Conservation (phyloP, 208 protist genomes). For the Tetramitus jugosus region DNA sequence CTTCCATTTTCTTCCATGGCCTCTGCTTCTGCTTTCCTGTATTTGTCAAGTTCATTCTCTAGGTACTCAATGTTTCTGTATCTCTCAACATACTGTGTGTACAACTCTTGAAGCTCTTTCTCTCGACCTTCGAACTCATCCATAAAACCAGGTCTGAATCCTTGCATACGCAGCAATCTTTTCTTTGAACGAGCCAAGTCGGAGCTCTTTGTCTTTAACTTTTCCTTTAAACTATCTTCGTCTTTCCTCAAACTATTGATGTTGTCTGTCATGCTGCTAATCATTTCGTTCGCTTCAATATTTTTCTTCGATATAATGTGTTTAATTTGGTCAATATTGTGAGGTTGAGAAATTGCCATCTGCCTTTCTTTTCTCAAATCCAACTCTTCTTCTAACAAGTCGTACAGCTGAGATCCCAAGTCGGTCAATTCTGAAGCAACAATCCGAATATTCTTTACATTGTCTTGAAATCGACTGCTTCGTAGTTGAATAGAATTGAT, state of each 20-base stretch:
- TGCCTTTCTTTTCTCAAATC: slow-evolving; percentile 24
- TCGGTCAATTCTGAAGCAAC: slow-evolving; percentile 73
- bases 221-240: slow-evolving; percentile 78
- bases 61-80: slow-evolving; percentile 85
- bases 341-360: background rate
- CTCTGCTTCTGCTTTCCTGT: slow-evolving; percentile 27
- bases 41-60: slow-evolving; percentile 58
- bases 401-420: slow-evolving; percentile 71
- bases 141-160: slow-evolving; percentile 76
- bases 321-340: slow-evolving; percentile 34
- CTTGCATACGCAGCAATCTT: slow-evolving; percentile 68
- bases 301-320: slow-evolving; percentile 61
- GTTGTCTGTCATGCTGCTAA: slow-evolving; percentile 48
- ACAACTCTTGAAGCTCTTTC: slow-evolving; percentile 72
- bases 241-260: slow-evolving; percentile 70
- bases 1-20: slow-evolving; percentile 18
- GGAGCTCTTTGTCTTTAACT: slow-evolving; percentile 86
- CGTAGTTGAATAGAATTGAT: slow-evolving; percentile 37
- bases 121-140: slow-evolving; percentile 86
- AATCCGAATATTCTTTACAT: slow-evolving; percentile 70
- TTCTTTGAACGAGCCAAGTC: slow-evolving; percentile 82
- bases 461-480: slow-evolving; percentile 7
- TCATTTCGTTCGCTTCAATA: slow-evolving; percentile 6
- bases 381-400: slow-evolving; percentile 69
- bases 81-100: slow-evolving; percentile 78